Conservation (phyloP, 345 rosid species). For the Gossypium bickii region DNA sequence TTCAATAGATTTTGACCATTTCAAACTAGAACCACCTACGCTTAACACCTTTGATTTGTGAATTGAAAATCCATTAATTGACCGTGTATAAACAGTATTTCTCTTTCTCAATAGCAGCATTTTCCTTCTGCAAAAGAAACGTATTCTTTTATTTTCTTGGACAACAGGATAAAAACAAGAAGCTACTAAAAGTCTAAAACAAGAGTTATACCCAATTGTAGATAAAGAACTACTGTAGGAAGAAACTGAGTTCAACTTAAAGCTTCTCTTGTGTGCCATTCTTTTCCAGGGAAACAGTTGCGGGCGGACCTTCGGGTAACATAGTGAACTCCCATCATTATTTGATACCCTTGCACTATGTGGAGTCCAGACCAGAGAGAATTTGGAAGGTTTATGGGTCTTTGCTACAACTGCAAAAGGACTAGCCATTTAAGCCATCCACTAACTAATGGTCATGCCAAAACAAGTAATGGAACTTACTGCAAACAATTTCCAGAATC, state of each 20-base stretch:
- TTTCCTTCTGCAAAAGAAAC: constrained; percentile 50
- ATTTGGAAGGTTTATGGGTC: constrained; percentile 47
- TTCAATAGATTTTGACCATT: constrained; percentile 95
- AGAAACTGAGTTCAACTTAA: constrained; percentile 38
- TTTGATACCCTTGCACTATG: constrained; percentile 39
- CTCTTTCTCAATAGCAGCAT: constrained; percentile 64
- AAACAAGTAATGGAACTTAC: constrained; percentile 2
- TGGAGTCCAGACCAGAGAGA: constrained; percentile 75
- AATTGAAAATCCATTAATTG: constrained; percentile 81
- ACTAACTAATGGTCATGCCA: neutral
- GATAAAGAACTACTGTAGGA: constrained; percentile 41
- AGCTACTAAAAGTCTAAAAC: constrained; percentile 19
- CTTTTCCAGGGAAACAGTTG: constrained; percentile 90
- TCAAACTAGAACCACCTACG: constrained; percentile 84
- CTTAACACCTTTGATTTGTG: constrained; percentile 82
- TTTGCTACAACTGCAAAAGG: constrained; percentile 44
- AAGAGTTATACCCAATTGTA: constrained; percentile 51
- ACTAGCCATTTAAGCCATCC: constrained; percentile 15
- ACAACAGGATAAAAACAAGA: constrained; percentile 11
- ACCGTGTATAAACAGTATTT: constrained; percentile 76
- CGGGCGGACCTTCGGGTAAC: constrained; percentile 51
- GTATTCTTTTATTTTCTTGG: constrained; percentile 18
- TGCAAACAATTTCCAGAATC: constrained; percentile 13
- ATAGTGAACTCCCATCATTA: constrained; percentile 30
- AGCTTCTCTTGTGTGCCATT: constrained; percentile 56